A percentile compares a stretch with the other conserved stretches of the same genome.
These are phyloP conservation scores for Leccinum subtestaceum DNA, from an alignment of 768 basidiomycete genomes.

Conservation along the genomic window DNA sequence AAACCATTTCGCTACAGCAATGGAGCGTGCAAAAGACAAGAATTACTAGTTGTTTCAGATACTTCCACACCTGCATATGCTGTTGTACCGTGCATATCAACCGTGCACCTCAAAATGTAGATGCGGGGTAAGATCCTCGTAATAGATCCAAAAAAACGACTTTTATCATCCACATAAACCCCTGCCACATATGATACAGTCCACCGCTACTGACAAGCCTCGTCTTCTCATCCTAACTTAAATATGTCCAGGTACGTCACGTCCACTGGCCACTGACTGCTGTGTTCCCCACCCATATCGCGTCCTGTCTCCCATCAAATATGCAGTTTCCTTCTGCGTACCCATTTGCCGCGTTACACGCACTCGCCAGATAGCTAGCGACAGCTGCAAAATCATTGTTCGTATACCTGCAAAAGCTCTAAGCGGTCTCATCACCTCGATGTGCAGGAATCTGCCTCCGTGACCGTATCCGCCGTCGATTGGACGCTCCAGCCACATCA, in stretches of 20 bases:
- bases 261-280: not conserved
- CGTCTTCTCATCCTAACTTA: not conserved
- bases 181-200: not conserved
- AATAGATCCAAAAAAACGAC: not conserved
- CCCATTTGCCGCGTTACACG: not conserved
- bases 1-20: slow-evolving; percentile 19
- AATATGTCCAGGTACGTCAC: not conserved
- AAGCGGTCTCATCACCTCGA: not conserved
- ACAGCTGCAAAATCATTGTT: not conserved
- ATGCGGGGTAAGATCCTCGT: not conserved
- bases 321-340: slow-evolving; percentile 2
- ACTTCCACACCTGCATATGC: not conserved
- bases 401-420: slow-evolving; percentile 6
- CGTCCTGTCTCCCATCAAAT: slow-evolving; percentile 6
- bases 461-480: slow-evolving; percentile 6
- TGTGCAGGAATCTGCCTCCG: not conserved
- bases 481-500: slow-evolving; percentile 2
- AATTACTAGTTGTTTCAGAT: slow-evolving; percentile 8
- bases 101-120: not conserved
- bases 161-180: not conserved
- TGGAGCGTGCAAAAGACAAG: slow-evolving; percentile 35
- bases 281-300: slow-evolving; percentile 4
- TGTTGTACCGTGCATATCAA: not conserved
- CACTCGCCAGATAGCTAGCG: not conserved
- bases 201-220: not conserved